Conservation (phyloP, 73 alveolate genomes). For the Paramecium caudatum region DNA sequence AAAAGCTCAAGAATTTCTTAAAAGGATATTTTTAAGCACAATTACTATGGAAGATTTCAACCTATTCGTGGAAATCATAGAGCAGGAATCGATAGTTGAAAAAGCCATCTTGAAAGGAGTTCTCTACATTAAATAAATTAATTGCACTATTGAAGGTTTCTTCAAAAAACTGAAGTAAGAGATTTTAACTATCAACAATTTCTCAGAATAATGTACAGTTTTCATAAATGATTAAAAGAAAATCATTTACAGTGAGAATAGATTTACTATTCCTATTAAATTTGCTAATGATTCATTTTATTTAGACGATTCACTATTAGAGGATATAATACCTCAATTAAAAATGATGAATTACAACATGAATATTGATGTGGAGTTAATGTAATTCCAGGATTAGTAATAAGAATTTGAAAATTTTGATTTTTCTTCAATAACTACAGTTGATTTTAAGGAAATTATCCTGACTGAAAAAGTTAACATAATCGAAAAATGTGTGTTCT, state of each 20-base stretch:
- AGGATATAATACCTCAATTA: not conserved
- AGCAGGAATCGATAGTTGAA: not conserved
- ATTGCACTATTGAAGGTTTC: not conserved
- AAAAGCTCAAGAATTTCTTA: no score
- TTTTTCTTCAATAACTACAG: constrained; percentile 5
- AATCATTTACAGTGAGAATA: not conserved
- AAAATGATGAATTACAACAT: constrained; percentile 1
- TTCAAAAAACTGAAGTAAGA: not conserved
- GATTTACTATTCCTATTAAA: not conserved
- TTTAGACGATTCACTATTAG: not conserved
- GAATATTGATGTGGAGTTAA: constrained; percentile 21
- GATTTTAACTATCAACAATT: not conserved
- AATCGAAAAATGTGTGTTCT: not conserved
- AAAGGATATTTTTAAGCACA: no score
- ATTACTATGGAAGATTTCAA: no score
- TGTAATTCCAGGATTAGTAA: not conserved
- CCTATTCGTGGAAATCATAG: not conserved
- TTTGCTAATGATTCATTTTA: not conserved
- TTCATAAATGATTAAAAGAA: not conserved
- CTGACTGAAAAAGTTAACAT: not conserved
- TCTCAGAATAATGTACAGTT: not conserved
- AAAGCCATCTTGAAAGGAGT: constrained; percentile 10
- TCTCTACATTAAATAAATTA: not conserved
- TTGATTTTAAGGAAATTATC: not conserved
- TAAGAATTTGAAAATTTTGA: not conserved